phyloP scores from a whole-genome alignment of 331 rosid genomes.

The Quercus lobata region DNA sequence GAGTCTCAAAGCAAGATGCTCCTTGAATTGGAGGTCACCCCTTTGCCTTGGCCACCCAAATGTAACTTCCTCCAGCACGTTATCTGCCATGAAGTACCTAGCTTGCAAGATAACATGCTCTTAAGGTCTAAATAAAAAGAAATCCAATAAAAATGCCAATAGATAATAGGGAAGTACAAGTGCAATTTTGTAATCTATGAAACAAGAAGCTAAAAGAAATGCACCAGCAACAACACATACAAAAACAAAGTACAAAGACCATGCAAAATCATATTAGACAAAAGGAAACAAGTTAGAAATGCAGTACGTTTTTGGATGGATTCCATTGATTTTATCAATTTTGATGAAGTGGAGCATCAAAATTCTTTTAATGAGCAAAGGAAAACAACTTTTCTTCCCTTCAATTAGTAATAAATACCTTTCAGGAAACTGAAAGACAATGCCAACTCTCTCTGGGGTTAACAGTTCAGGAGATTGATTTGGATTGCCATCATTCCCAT shows the following conservation, averaged over 20 bases:
- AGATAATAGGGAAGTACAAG: not conserved
- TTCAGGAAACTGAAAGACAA: constrained; percentile 94
- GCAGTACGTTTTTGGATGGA: not conserved
- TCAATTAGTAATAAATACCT: constrained; percentile 44
- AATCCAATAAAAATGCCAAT: not conserved
- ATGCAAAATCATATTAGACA: not conserved
- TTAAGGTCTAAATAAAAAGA: not conserved
- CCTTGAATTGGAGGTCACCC: constrained; percentile 55
- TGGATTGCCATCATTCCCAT: constrained; percentile 65
- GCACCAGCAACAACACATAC: not conserved
- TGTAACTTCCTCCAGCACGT: constrained; percentile 86
- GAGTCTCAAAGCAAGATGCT: constrained; percentile 70
- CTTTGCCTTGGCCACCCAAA: constrained; percentile 95
- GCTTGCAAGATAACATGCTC: constrained; percentile 14
- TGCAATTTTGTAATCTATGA: not conserved
- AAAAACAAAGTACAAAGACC: not conserved
- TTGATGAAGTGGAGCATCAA: not conserved
- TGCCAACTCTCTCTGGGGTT: constrained; percentile 77
- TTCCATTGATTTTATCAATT: not conserved
- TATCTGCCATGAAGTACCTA: constrained; percentile 75
- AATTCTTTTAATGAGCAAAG: not conserved
- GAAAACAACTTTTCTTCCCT: not conserved
- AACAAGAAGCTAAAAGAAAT: not conserved
- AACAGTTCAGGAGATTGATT: constrained; percentile 51
- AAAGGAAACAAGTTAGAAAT: not conserved